Evolutionary conservation across 176 grass and related monocot genomes (phyloP).

Genomic region (Carex parvula): DNA sequence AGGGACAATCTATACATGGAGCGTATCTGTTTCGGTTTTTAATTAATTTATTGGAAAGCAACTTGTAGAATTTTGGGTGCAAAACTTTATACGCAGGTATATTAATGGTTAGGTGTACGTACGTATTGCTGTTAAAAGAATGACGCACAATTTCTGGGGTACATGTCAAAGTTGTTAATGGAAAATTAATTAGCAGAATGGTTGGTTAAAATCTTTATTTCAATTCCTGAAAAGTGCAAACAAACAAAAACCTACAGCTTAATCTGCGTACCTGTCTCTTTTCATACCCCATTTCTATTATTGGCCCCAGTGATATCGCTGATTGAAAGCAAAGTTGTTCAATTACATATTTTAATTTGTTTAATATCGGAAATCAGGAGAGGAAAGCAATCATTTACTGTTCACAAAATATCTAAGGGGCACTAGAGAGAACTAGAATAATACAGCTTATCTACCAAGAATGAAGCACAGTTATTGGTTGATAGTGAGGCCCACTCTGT

Average conservation of each 20-base stretch:
- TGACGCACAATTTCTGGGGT: not conserved
- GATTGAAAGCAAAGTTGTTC: not conserved
- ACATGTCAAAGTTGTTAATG: not conserved
- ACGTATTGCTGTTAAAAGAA: not conserved
- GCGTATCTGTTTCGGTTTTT: not conserved
- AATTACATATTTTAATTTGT: not conserved
- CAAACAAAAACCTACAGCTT: conserved; percentile 1
- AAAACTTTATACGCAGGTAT: not conserved
- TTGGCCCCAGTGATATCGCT: not conserved
- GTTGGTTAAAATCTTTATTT: not conserved
- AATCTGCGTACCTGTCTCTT: not conserved
- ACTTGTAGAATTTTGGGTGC: not conserved
- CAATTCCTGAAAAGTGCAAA: not conserved
- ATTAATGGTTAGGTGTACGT: not conserved
- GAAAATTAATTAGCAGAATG: not conserved
- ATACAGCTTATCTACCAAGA: conserved; percentile 10
- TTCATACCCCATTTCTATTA: not conserved
- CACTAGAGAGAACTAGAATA: not conserved
- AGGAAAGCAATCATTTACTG: not conserved
- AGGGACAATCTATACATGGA: not conserved
- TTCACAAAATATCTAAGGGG: not conserved
- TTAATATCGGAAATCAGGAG: not conserved
- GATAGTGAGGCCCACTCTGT: not conserved
- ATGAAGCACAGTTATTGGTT: not conserved
- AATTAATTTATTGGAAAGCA: conserved; percentile 4